Evolutionary conservation across 495 filamentous ascomycete species (phyloP).

Genomic region (Aspergillus kassunensis): DNA sequence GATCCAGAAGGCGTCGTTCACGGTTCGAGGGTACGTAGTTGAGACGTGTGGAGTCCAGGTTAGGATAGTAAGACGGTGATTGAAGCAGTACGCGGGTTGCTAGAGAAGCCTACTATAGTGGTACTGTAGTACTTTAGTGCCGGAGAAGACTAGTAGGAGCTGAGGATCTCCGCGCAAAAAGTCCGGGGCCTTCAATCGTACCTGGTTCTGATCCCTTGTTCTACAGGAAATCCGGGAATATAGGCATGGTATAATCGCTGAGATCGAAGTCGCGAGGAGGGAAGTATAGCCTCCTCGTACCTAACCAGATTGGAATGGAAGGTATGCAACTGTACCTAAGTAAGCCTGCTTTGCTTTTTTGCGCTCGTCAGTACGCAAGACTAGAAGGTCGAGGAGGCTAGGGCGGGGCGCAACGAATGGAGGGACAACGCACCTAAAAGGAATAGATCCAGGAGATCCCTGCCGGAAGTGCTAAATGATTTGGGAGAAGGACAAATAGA

Average conservation of each 20-base stretch:
- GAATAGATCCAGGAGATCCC: neutral
- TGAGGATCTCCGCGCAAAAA: slow-evolving; percentile 1
- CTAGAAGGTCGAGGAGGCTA: neutral
- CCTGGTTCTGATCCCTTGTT: neutral
- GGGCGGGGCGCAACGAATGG: neutral
- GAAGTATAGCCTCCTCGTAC: neutral
- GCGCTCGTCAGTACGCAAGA: neutral
- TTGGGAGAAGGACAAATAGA: slow-evolving; percentile 1
- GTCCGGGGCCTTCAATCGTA: neutral
- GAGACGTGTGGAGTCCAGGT: slow-evolving; percentile 1
- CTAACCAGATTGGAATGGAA: neutral
- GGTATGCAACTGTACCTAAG: neutral
- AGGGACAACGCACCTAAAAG: neutral
- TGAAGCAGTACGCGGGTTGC: neutral
- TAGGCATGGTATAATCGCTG: slow-evolving; percentile 1
- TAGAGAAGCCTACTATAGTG: neutral
- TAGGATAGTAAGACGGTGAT: slow-evolving; percentile 1
- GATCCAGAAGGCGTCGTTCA: slow-evolving; percentile 1
- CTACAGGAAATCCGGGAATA: neutral
- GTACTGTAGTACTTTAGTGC: neutral
- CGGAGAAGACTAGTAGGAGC: neutral
- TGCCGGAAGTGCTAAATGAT: neutral
- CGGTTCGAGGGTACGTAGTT: too few species aligned
- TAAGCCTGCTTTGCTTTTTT: slow-evolving; percentile 4
- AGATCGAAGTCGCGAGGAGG: neutral